phyloP scores from a whole-genome alignment of 305 asterid species.

The Fraxinus platypoda region DNA sequence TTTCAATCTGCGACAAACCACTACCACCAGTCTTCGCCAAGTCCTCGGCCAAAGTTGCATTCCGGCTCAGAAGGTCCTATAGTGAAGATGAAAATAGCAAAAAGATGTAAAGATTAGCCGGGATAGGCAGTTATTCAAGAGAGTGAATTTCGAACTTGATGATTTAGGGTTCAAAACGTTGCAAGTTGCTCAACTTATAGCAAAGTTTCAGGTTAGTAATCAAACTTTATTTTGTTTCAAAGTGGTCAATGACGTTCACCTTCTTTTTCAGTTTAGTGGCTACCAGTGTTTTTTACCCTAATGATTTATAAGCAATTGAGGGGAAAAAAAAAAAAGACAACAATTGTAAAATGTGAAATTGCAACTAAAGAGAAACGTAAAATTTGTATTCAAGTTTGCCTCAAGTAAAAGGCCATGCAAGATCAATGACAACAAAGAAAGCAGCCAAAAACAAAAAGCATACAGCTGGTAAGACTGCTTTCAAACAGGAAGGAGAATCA shows the following conservation, averaged over 20 bases:
- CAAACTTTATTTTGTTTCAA: neutral
- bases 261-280: neutral
- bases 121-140: neutral
- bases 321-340: too few species aligned
- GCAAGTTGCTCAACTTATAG: neutral
- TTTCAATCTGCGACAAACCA: conserved; percentile 52
- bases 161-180: neutral
- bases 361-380: neutral
- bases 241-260: neutral
- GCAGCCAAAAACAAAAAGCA: neutral
- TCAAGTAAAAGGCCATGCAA: neutral
- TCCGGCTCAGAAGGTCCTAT: conserved; percentile 82
- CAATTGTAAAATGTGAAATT: neutral
- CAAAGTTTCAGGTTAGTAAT: neutral
- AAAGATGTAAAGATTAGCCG: conserved; percentile 11
- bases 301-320: neutral
- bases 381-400: neutral
- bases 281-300: neutral
- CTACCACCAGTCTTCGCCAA: conserved; percentile 62
- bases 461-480: neutral
- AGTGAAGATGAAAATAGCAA: conserved; percentile 1
- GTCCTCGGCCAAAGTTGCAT: conserved; percentile 81
- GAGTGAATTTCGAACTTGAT: neutral
- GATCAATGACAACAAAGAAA: neutral
- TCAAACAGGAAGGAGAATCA: neutral